Evolutionary conservation across 2,329 filamentous ascomycete species (phyloP), one percentile per base, ranked within the genome.

Genomic region (Pseudopithomyces chartarum): DNA sequence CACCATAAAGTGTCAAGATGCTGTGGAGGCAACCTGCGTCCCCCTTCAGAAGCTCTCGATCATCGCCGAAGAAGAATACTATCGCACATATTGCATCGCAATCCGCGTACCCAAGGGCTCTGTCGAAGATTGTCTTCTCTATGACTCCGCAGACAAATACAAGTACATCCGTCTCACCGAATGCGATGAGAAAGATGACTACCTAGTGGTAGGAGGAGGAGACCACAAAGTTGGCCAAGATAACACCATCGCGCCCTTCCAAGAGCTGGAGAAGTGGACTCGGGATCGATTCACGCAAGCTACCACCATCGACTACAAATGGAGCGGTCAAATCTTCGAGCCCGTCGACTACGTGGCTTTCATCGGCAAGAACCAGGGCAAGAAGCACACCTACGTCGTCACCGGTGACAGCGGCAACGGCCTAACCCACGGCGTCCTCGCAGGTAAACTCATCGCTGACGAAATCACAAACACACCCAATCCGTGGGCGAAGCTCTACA

Each of bases 191-290:
- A 70, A 80, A 53, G 70, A 84, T 42, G 83, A 85, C 60, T 86
- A 85, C 66, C 65, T 86, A 47, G 73, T 87, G 5, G 77, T 85
- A 6, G 84, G 84, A 6, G 84, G 84, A 1, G 80, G 81, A 49
- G 84, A 86, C 62, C 84, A 86, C 74, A 83, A 84, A 65, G 82
- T 85, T n/a, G 83, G 84, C 0, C 82, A 85, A 60, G 78, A 81
- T 42, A 71, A 78, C 2, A 73, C 80, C 1, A 65, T 73, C 0
- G 77, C 76, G 0, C 79, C 81, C 6, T 84, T 82, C 56, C 70
- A 74, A 1, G 80, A 84, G 61, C 77, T 86, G 3, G 83, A 84
- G 65, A 63, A 65, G 0, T 86, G 84, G 84, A 77, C 77, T 0
- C 78, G 82, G 6, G 78, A 81, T 47, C 79, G 84, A 26, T 86